Conservation (phyloP, 2,329 filamentous ascomycete species). For the Colletotrichum noveboracense region DNA sequence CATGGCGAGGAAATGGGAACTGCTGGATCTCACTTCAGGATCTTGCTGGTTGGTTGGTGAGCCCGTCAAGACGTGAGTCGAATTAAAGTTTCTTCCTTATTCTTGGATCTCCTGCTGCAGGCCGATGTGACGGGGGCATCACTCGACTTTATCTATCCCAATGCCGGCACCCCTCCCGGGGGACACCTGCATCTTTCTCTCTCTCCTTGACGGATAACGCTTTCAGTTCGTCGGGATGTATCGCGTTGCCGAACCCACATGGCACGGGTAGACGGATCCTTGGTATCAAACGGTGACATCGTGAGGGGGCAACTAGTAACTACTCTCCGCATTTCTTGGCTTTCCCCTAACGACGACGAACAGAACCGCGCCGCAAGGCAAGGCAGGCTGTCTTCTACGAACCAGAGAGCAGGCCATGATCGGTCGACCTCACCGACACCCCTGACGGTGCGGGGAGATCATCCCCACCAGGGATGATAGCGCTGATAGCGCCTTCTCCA, state of each 20-base stretch:
- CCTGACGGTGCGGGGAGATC: constrained; percentile 13
- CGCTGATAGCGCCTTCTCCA: constrained; percentile 12
- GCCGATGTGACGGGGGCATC: background rate
- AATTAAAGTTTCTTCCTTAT: background rate
- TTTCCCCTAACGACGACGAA: background rate
- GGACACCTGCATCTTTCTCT: background rate
- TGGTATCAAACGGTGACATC: background rate
- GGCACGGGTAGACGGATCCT: background rate
- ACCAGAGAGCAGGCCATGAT: background rate
- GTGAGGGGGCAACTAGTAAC: background rate
- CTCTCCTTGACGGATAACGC: background rate
- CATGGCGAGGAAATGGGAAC: background rate
- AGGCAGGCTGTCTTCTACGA: background rate
- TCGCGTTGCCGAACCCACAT: background rate
- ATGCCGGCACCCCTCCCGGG: background rate
- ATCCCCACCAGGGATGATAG: background rate
- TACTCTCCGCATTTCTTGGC: background rate
- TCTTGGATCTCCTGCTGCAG: background rate
- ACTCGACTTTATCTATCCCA: constrained; percentile 1
- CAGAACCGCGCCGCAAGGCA: background rate
- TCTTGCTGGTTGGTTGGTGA: background rate
- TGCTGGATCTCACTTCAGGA: background rate
- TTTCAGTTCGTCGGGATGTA: background rate
- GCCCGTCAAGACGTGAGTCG: background rate
- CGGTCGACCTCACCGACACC: constrained; percentile 24